A percentile compares a stretch with the other conserved stretches of the same genome.
Conservation (phyloP, 2,329 filamentous ascomycete species). For the Ophiostoma montium region DNA sequence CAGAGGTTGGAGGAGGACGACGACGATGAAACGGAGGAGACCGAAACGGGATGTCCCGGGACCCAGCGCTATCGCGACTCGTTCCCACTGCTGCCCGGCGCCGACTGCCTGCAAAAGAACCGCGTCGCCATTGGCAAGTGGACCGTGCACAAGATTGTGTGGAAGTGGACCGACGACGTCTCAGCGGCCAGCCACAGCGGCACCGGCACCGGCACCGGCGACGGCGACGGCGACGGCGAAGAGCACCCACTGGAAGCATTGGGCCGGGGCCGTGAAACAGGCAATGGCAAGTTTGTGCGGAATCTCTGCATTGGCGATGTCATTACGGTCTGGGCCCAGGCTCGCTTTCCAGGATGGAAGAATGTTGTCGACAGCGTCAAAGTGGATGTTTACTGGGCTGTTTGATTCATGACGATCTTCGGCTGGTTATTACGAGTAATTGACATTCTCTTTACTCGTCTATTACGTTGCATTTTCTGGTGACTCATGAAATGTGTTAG, state of each 20-base stretch:
- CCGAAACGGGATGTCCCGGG: no score
- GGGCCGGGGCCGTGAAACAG: constrained; percentile 38
- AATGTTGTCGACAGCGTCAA: constrained; percentile 36
- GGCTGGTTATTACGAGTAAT: no score
- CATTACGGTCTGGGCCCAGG: constrained; percentile 46
- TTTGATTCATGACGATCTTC: no score
- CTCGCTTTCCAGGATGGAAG: constrained; percentile 39
- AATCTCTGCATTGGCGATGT: constrained; percentile 44
- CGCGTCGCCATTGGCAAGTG: constrained; percentile 21
- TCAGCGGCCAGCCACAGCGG: constrained; percentile 16
- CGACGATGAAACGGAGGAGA: no score
- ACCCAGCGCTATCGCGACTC: constrained; percentile 18
- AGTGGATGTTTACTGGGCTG: constrained; percentile 45
- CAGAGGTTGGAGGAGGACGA: no score
- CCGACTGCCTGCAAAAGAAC: constrained; percentile 35
- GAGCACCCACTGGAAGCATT: constrained; percentile 21
- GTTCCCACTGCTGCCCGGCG: constrained; percentile 22
- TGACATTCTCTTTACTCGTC: no score
- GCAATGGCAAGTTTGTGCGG: constrained; percentile 40
- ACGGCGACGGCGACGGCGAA: background rate
- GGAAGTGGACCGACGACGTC: constrained; percentile 40
- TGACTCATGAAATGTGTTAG: no score
- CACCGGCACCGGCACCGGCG: constrained; percentile 12
- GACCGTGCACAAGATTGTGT: constrained; percentile 34
- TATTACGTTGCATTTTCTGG: no score